Conservation (phyloP, 2,329 filamentous ascomycete genomes). For the Aureobasidium vineae region DNA sequence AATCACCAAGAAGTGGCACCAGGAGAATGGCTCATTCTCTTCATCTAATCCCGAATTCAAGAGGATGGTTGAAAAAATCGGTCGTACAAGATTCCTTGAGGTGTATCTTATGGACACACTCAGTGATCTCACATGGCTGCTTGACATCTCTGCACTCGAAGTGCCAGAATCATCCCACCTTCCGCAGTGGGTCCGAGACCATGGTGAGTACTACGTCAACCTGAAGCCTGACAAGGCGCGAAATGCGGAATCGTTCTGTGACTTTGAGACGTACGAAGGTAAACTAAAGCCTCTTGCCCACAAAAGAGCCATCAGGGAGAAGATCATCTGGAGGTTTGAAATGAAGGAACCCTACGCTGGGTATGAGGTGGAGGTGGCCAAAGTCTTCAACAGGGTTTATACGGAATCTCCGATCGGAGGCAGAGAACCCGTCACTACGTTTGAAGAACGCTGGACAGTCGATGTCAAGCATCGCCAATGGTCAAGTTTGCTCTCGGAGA, state of each 20-base stretch:
- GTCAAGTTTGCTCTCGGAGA: constrained; percentile 34
- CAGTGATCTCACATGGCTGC: constrained; percentile 38
- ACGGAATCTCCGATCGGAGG: background rate
- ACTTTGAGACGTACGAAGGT: background rate
- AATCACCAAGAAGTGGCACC: constrained; percentile 34
- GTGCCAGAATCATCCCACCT: background rate
- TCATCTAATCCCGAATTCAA: background rate
- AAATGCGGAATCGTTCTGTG: constrained; percentile 1
- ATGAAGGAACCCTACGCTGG: constrained; percentile 11
- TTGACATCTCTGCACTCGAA: constrained; percentile 33
- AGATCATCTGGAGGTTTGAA: constrained; percentile 25
- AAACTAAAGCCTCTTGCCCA: background rate
- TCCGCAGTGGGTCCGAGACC: background rate
- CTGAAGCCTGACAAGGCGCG: constrained; percentile 7
- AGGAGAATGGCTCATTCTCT: background rate
- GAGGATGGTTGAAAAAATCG: background rate
- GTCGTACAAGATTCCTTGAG: constrained; percentile 32
- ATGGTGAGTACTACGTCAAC: constrained; percentile 13
- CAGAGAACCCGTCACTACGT: constrained; percentile 25
- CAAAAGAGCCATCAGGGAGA: constrained; percentile 15
- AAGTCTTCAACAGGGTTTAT: constrained; percentile 5
- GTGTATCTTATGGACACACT: constrained; percentile 29
- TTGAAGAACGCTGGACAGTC: constrained; percentile 36
- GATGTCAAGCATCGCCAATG: constrained; percentile 35
- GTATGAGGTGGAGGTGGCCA: constrained; percentile 26